Conservation (phyloP, 805 yeast species). For the Wickerhamomyces strasburgensis region DNA sequence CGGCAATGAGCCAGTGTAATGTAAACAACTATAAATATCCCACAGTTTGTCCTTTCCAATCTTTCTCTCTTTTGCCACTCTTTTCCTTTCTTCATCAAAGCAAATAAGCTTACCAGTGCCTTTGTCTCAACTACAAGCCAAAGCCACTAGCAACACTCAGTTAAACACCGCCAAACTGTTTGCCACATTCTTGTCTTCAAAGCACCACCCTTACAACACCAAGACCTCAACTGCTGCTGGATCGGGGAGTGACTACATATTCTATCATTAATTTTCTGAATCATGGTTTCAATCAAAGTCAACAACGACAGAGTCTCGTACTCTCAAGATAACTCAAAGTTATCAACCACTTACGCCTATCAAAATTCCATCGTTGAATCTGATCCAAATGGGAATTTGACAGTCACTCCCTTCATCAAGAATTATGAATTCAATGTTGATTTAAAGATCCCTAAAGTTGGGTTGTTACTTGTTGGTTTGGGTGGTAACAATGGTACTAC, state of each 20-base stretch:
- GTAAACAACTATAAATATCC: too few species aligned
- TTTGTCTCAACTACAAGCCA: too few species aligned
- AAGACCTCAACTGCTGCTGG: slow-evolving; percentile 25
- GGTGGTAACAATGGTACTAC: slow-evolving; percentile 98
- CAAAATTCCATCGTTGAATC: slow-evolving; percentile 67
- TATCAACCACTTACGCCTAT: slow-evolving; percentile 56
- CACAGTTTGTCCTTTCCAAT: too few species aligned
- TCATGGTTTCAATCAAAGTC: slow-evolving; percentile 39
- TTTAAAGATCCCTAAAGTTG: slow-evolving; percentile 75
- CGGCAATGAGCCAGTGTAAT: too few species aligned
- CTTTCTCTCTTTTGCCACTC: too few species aligned
- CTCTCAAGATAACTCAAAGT: slow-evolving; percentile 39
- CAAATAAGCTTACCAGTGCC: too few species aligned
- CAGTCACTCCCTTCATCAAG: slow-evolving; percentile 65
- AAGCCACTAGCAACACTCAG: too few species aligned
- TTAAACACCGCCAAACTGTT: slow-evolving; percentile 20
- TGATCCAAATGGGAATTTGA: slow-evolving; percentile 37
- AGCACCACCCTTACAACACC: slow-evolving; percentile 27
- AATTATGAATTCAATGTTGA: slow-evolving; percentile 86
- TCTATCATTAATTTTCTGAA: slow-evolving; percentile 15
- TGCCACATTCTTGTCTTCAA: slow-evolving; percentile 23
- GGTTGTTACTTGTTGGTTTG: slow-evolving; percentile 85
- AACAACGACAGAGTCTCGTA: slow-evolving; percentile 47
- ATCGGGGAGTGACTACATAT: slow-evolving; percentile 18
- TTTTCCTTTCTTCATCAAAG: too few species aligned